phyloP scores from a whole-genome alignment of 164 flowering plant genomes.

The Nymphaea thermarum region DNA sequence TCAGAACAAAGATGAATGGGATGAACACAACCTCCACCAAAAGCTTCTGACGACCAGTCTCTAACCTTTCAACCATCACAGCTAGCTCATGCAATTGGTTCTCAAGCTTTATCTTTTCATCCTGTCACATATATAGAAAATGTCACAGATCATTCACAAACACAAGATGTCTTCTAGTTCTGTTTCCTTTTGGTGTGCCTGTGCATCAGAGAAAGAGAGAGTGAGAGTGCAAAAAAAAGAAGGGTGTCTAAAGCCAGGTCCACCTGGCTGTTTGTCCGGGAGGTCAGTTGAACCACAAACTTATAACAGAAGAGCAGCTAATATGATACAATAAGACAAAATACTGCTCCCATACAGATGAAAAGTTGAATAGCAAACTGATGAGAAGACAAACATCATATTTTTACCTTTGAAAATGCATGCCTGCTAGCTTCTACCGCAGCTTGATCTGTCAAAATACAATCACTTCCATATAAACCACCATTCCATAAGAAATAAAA shows the following conservation, averaged over 20 bases:
- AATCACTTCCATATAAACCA: neutral
- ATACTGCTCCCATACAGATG: neutral
- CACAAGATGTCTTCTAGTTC: neutral
- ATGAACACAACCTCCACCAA: conserved; percentile 49
- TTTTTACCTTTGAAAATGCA: conserved; percentile 39
- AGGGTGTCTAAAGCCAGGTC: too few species aligned
- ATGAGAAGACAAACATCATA: neutral
- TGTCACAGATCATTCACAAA: neutral
- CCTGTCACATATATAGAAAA: conserved; percentile 29
- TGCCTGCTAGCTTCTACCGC: conserved; percentile 27
- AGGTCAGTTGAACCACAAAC: too few species aligned
- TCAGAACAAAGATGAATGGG: neutral
- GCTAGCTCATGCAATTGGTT: conserved; percentile 95
- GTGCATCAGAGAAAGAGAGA: too few species aligned
- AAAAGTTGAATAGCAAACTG: neutral
- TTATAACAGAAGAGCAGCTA: too few species aligned
- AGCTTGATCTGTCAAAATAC: conserved; percentile 24
- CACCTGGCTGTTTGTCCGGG: too few species aligned
- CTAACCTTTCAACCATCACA: conserved; percentile 75
- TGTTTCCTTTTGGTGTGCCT: too few species aligned
- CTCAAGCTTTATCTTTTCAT: conserved; percentile 85
- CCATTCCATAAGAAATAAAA: neutral
- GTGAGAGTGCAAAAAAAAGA: too few species aligned
- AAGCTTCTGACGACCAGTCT: conserved; percentile 86
- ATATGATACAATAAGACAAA: neutral